Conservation (phyloP, 441 rosid species). For the Erysimum cheiri region DNA sequence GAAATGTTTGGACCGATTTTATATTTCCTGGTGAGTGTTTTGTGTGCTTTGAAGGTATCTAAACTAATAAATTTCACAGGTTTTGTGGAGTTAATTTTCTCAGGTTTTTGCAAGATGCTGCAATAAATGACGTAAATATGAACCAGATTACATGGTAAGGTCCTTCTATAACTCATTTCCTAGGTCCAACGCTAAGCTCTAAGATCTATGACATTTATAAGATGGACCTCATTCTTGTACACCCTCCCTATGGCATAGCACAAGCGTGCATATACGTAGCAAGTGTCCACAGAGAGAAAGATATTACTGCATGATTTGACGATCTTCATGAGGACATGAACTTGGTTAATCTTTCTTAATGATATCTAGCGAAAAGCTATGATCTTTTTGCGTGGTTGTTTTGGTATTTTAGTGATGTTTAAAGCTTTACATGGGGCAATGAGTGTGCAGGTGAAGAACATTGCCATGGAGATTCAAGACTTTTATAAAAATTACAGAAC, state of each 20-base stretch:
- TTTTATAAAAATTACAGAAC: constrained; percentile 73
- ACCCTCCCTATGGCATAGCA: constrained; percentile 91
- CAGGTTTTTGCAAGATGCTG: constrained; percentile 88
- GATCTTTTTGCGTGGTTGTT: not conserved
- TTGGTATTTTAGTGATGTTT: not conserved
- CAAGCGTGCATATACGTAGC: constrained; percentile 88
- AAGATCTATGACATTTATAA: constrained; percentile 60
- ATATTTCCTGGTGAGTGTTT: not conserved
- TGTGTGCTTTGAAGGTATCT: constrained; percentile 3
- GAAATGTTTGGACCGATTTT: not conserved
- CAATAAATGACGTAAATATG: constrained; percentile 67
- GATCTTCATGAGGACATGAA: constrained; percentile 92
- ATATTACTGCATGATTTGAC: constrained; percentile 88
- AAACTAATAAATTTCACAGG: not conserved
- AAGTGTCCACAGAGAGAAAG: constrained; percentile 74
- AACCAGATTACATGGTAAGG: constrained; percentile 80
- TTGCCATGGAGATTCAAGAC: constrained; percentile 84
- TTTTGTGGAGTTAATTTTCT: not conserved
- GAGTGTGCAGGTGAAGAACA: constrained; percentile 76
- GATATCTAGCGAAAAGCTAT: not conserved
- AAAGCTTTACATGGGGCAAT: not conserved
- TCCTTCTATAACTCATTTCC: not conserved
- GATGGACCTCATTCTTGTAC: constrained; percentile 91
- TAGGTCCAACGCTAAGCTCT: not conserved
- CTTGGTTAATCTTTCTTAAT: constrained; percentile 49